A percentile compares a stretch with the other conserved stretches of the same genome.
phyloP scores from a whole-genome alignment of 441 rosid genomes.

The Brassica balearica region DNA sequence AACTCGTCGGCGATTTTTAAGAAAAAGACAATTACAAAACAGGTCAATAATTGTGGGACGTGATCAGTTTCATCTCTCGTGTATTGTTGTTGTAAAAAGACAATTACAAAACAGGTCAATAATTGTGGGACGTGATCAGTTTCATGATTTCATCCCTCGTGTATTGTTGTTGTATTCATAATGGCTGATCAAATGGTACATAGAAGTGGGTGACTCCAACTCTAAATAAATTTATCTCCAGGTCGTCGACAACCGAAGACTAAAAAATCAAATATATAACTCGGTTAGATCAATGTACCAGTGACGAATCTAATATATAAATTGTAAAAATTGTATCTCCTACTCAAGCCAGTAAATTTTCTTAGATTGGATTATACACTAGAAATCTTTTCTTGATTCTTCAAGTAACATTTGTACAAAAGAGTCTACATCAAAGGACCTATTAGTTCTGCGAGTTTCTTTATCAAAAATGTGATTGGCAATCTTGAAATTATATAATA shows the following conservation, averaged over 20 bases:
- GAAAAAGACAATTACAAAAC: background rate
- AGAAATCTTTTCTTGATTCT: background rate
- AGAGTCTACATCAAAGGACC: background rate
- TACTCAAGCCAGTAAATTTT: background rate
- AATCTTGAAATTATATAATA: background rate
- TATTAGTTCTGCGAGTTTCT: background rate
- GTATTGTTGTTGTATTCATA: background rate
- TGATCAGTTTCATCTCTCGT: background rate
- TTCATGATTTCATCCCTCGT: background rate
- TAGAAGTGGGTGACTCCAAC: background rate
- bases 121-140: background rate
- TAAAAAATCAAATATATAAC: background rate
- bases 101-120: conserved; percentile 4
- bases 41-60: background rate
- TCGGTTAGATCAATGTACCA: background rate
- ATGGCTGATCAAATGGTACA: background rate
- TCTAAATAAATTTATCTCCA: background rate
- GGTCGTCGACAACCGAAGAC: background rate
- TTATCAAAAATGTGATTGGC: background rate
- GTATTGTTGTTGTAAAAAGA: too few species aligned
- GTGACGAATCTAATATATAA: background rate
- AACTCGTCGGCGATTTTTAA: conserved; percentile 29
- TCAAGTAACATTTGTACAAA: background rate
- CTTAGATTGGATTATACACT: background rate
- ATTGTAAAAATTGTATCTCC: background rate